Base-by-base conservation (phyloP, 2,329 filamentous ascomycete species). In the Colletotrichum agaves region DNA sequence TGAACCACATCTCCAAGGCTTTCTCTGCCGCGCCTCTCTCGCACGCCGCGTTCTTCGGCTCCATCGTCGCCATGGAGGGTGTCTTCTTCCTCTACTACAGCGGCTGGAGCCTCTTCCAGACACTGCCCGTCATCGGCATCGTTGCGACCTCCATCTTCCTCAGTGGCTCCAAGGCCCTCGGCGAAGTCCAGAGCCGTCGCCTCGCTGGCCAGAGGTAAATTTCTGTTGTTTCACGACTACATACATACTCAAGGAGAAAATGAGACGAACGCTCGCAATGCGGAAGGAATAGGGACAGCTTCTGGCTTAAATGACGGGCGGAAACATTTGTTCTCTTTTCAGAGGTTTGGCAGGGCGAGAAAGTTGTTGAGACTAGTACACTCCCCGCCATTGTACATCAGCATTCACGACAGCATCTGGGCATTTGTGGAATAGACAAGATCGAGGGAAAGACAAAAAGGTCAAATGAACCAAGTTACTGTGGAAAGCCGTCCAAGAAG, bases 71-170 rank as follows among this genome's bases (percentile, higher is more conserved):
- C 21, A 92, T 99, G 84, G 96, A 99, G 79, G 92, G 88, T 15
- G 90, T 97, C 63, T 98, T 99, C 82, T 95, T 96, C 83, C 82
- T 97, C 72, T 99, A 99, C 86, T 98, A 98, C 81, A 91, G 88
- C 60, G 88, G 83, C 75, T 98, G 95, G 94, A 97, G 91, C 75
- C 84, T 99, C 50, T 97, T 98, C 85, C 91, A 97, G 83, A 89
- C 89, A 13, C 84, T 99, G 56, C 94, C 94, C 4, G 90, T 89
- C 27, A 89, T 91, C 61, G 84, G 84, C 37, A 81, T 90, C 47
- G 87, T 96, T 33, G 89, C 90, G 15, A 80, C 87, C 27, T 87
- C 94, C 61, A 88, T 93, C 11, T 93, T 97, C 76, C 79, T 98
- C 70, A 97, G 93, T 77, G 96, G 96, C 63, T 94, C 91, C 76